phyloP scores from a whole-genome alignment of 495 filamentous ascomycete genomes.

The Penicillium taxi region DNA sequence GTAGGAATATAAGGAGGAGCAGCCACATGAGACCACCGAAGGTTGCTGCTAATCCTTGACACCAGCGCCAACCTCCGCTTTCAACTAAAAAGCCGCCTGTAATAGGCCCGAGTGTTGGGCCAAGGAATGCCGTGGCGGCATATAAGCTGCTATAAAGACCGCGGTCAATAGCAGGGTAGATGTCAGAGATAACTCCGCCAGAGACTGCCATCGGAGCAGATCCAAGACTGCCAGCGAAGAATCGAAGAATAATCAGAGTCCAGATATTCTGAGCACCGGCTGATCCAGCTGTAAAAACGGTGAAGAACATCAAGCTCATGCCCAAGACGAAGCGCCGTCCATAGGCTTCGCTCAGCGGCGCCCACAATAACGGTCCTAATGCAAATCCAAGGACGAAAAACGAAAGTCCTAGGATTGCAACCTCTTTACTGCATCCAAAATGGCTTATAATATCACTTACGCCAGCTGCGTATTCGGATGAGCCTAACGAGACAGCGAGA shows the following conservation, averaged over 20 bases:
- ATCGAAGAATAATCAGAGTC: conserved; percentile 53
- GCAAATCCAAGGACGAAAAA: conserved; percentile 26
- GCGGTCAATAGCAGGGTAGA: conserved; percentile 45
- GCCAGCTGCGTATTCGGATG: conserved; percentile 46
- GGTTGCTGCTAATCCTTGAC: conserved; percentile 7
- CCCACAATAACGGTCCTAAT: conserved; percentile 28
- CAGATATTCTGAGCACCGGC: conserved; percentile 48
- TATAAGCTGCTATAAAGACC: conserved; percentile 49
- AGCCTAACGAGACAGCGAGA: conserved; percentile 58
- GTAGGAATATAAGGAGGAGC: conserved; percentile 33
- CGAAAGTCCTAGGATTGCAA: conserved; percentile 9
- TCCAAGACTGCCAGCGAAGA: conserved; percentile 56
- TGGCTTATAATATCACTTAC: conserved; percentile 2
- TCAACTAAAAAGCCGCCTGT: conserved; percentile 45
- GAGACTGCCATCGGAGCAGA: conserved; percentile 50
- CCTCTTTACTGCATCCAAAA: conserved; percentile 7
- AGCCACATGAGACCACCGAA: conserved; percentile 15
- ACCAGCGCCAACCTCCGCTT: conserved; percentile 46
- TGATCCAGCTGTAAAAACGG: conserved; percentile 51
- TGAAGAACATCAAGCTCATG: conserved; percentile 41
- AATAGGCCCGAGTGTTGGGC: conserved; percentile 46
- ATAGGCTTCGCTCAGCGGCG: conserved; percentile 50
- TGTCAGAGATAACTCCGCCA: conserved; percentile 54
- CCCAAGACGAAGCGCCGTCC: conserved; percentile 28
- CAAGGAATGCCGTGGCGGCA: conserved; percentile 49